Base-by-base conservation (phyloP, 2,329 filamentous ascomycete species). In the Xylaria sp. region DNA sequence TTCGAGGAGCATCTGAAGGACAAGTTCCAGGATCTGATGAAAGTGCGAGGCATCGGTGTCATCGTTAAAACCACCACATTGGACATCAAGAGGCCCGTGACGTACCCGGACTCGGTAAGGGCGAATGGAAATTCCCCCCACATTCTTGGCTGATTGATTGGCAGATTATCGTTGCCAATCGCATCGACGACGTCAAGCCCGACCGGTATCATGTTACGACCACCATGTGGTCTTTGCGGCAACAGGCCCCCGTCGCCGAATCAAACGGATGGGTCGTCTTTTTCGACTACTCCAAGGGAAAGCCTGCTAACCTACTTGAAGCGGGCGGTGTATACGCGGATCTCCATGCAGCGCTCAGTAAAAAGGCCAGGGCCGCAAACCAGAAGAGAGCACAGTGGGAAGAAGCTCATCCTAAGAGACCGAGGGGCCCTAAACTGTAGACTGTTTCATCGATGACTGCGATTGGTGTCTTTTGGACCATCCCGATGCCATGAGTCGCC, bases 1-100 rank as follows among this genome's bases (percentile, higher is more conserved):
- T 65, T 65, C 55, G 54, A 65, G 29, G 63, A 46, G 21, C 60
- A 65, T 25, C 48, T 65, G 8, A 65, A 65, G 43, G 63, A 63
- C 5, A 65, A 63, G 31, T 65, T 65, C 15, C 19, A 49, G 27
- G 63, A 65, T 47, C n/a, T 65, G 10, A 63, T 65, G 47, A 48
- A 54, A 23, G 63, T 23, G 11, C 55, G 60, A 3, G 59, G 60
- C 11, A 60, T 65, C 40, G 60, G 63, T 10, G 52, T 60, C 23
- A 63, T 65, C 33, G 46, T 65, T 21, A 65, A 60, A 46, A 29
- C 13, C 15, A 46, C 25, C 10, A 65, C 52, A 1, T 19, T 63
- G 17, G 47, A 60, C 21, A 60, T 65, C 37, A 65, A 63, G 49
- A 43, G 52, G n/a, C 52, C 63, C 4, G 56, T 63, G 2, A 57